Conservation (phyloP, 73 alveolate genomes). For the Paramecium tetraurelia region DNA sequence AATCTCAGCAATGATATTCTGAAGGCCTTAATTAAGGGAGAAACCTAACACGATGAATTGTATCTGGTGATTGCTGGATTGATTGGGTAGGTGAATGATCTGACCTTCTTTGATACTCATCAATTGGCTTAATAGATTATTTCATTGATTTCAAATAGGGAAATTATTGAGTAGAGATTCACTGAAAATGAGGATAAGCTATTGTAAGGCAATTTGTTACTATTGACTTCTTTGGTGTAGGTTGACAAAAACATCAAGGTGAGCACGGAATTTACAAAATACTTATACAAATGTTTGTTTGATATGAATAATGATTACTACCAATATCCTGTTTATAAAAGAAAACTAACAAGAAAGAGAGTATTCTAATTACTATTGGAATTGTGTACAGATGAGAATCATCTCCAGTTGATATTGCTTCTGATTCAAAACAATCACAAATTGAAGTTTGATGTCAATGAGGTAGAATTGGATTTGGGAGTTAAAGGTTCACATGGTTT, state of each 20-base stretch:
- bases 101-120: neutral
- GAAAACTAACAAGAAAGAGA: conserved; percentile 29
- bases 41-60: conserved; percentile 14
- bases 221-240: neutral
- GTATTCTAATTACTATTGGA: neutral
- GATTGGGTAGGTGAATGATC: neutral
- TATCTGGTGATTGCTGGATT: conserved; percentile 12
- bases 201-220: neutral
- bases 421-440: neutral
- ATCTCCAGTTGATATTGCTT: neutral
- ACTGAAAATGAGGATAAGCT: conserved; percentile 39
- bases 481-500: conserved; percentile 66
- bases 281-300: neutral
- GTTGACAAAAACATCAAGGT: neutral
- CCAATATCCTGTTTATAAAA: neutral
- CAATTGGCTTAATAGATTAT: neutral
- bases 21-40: neutral
- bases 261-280: neutral
- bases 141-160: neutral
- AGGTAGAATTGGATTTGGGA: conserved; percentile 1
- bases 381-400: neutral
- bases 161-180: conserved; percentile 1
- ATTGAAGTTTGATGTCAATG: neutral
- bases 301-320: neutral
- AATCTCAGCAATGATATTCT: neutral